Percentiles rank a stretch among this genome's conserved stretches.
Evolutionary conservation across 1,139 yeast genomes (phyloP).

Genomic region (Yamadazyma aaseri): DNA sequence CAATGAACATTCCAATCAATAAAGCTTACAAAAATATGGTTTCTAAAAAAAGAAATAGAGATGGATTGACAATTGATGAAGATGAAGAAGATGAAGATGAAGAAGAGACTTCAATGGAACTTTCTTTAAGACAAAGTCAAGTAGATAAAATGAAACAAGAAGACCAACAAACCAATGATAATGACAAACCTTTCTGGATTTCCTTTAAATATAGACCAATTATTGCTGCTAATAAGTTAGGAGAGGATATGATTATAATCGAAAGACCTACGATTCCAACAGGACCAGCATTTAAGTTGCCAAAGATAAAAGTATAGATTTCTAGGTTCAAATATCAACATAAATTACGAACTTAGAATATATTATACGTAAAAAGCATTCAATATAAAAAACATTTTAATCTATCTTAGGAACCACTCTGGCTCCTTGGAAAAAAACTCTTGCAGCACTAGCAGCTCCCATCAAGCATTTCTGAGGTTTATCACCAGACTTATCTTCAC

Average conservation of each 20-base stretch:
- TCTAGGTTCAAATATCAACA: not conserved
- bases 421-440: conserved; percentile 69
- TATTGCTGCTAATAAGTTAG: conserved; percentile 55
- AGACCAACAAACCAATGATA: conserved; percentile 21
- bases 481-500: conserved; percentile 43
- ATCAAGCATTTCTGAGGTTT: conserved; percentile 55
- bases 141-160: conserved; percentile 29
- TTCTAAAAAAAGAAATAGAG: conserved; percentile 58
- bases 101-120: conserved; percentile 29
- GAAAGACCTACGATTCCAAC: conserved; percentile 71
- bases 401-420: conserved; percentile 45
- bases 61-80: conserved; percentile 54
- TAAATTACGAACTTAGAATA: conserved; percentile 1
- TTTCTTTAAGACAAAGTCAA: conserved; percentile 33
- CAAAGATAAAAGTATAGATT: conserved; percentile 54
- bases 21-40: conserved; percentile 27
- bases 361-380: conserved; percentile 1
- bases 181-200: conserved; percentile 61
- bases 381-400: conserved; percentile 2
- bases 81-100: conserved; percentile 25
- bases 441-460: conserved; percentile 67
- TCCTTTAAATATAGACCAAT: conserved; percentile 78
- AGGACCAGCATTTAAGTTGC: conserved; percentile 75
- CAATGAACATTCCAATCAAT: conserved; percentile 53
- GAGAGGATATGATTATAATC: conserved; percentile 64